Evolutionary conservation across 495 filamentous ascomycete species (phyloP).

Genomic region (Penicillium maclennaniae): DNA sequence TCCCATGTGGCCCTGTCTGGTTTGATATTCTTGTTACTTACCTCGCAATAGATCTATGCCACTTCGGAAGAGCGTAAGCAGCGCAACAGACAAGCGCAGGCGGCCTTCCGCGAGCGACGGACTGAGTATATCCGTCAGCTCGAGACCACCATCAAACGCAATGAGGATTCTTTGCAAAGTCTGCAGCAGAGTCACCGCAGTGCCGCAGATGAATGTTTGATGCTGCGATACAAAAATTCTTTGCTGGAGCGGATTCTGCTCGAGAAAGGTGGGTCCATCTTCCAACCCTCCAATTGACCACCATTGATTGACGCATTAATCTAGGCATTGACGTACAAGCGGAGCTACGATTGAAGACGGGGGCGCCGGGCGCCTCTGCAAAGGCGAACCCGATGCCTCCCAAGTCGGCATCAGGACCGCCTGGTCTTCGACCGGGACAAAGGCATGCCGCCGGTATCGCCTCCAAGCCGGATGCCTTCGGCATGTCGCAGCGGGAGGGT

Average conservation of each 20-base stretch:
- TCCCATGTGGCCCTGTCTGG: not conserved
- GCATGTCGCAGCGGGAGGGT: constrained; percentile 50
- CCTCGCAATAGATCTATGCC: constrained; percentile 74
- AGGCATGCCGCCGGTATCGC: constrained; percentile 67
- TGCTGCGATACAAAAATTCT: constrained; percentile 98
- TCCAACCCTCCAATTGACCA: not conserved
- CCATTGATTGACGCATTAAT: not conserved
- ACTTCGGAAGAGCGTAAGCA: constrained; percentile 98
- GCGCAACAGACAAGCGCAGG: constrained; percentile 94
- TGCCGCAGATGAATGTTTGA: constrained; percentile 94
- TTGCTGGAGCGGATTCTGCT: constrained; percentile 90
- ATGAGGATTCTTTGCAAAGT: constrained; percentile 87
- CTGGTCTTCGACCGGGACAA: constrained; percentile 44
- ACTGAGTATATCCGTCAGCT: constrained; percentile 99
- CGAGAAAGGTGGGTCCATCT: constrained; percentile 70
- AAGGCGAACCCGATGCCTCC: constrained; percentile 49
- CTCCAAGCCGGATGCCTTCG: constrained; percentile 64
- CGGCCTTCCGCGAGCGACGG: constrained; percentile 90
- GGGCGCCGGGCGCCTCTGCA: constrained; percentile 59
- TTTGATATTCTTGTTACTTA: constrained; percentile 1
- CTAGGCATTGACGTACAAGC: constrained; percentile 95
- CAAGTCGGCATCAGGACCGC: constrained; percentile 45
- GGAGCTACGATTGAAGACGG: constrained; percentile 84
- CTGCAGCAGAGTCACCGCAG: constrained; percentile 91
- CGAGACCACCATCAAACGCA: constrained; percentile 94